A percentile compares a stretch with the other conserved stretches of the same genome.
phyloP scores from a whole-genome alignment of 2,329 filamentous ascomycete genomes.

The Akanthomyces dipterigenus region DNA sequence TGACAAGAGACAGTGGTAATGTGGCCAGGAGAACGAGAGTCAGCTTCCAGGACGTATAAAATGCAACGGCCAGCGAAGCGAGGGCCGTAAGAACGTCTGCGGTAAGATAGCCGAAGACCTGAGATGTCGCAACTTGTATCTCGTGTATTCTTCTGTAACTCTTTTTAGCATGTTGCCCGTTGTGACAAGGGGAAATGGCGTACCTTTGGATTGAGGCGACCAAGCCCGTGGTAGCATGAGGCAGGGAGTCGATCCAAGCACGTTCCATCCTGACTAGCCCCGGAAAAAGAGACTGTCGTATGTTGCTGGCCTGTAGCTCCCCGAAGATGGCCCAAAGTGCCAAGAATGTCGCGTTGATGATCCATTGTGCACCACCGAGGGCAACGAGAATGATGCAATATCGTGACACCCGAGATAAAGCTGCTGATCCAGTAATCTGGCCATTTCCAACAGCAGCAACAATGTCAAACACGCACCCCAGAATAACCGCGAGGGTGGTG shows the following conservation, averaged over 20 bases:
- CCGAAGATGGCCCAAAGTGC: constrained; percentile 70
- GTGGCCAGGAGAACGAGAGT: constrained; percentile 72
- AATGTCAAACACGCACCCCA: constrained; percentile 68
- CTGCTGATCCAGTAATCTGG: constrained; percentile 36
- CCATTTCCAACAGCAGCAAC: constrained; percentile 61
- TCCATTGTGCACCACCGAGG: constrained; percentile 59
- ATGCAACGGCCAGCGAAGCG: constrained; percentile 62
- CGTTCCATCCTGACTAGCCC: constrained; percentile 67
- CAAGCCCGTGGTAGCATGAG: constrained; percentile 65
- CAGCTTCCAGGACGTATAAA: constrained; percentile 77
- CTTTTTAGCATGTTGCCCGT: neutral
- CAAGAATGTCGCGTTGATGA: constrained; percentile 61
- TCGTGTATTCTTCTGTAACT: constrained; percentile 68
- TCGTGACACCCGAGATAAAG: constrained; percentile 49
- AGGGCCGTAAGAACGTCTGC: constrained; percentile 58
- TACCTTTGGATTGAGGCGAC: constrained; percentile 69
- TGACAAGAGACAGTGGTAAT: constrained; percentile 57
- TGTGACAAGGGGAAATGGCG: constrained; percentile 20
- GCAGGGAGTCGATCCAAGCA: constrained; percentile 72
- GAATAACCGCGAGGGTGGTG: constrained; percentile 60
- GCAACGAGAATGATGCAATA: constrained; percentile 57
- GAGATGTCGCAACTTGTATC: constrained; percentile 71
- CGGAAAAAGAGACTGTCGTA: constrained; percentile 58
- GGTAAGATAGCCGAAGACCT: constrained; percentile 66
- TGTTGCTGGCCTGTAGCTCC: constrained; percentile 67